Base-by-base conservation (phyloP, 331 rosid genomes). In the Malus hybrid region DNA sequence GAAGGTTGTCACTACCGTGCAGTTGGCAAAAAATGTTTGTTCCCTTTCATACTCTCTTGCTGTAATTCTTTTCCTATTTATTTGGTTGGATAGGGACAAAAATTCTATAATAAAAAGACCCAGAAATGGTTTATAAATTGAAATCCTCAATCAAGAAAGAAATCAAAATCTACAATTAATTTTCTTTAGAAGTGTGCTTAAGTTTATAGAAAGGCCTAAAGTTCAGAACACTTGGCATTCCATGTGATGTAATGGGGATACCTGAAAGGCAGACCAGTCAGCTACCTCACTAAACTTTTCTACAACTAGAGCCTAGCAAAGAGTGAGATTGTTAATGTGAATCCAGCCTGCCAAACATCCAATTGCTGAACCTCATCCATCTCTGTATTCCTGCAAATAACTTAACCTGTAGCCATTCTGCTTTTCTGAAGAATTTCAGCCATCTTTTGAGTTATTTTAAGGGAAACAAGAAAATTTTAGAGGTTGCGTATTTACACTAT, bases 21-120 rank as follows among this genome's bases (percentile, higher is more conserved):
- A 57, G 50, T 82, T 85, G 81, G 83, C 85, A 75, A 84, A 76
- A 81, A 74, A 85, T 53, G 95, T 88, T 68, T 66, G 88, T 86
- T 76, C 78, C 80, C 61, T 15, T 66, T 39, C 42, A 73, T 76
- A 63, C 77, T 22, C 69, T 7, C 3, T 4, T 70, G 62, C 34
- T 30, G 72, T 48, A 70, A 33, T 24, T 79, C 52, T 66, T 66
- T 33, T 63, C 66, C 9, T 2, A 15, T 10, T 55, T 76, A 5
- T 32, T 78, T 56, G 30, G 66, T 30, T 63, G 75, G 46, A 75
- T 58, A 14, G 20, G 77, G 63, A 62, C 20, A 64, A 66, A 28
- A 24, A 55, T n/a, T 7, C 15, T n/a, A 58, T 36, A 0, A 39
- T 3, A 42, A 24, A 57, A 32, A 55, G 15, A 53, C 13, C 12